phyloP scores from a whole-genome alignment of 2,329 filamentous ascomycete genomes.

The Eurotiales sp. region DNA sequence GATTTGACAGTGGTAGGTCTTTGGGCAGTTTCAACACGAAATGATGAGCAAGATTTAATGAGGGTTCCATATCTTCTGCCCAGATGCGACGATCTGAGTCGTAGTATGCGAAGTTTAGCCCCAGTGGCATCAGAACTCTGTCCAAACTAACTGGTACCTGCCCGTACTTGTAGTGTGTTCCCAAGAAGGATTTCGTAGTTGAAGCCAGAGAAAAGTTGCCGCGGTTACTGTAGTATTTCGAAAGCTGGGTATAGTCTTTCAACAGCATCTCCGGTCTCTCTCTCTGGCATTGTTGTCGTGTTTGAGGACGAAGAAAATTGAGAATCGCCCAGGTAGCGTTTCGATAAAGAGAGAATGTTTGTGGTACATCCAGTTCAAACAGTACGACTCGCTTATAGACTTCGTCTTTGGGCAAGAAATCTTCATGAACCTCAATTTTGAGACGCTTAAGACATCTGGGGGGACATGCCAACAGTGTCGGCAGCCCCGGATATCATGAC shows the following conservation, averaged over 20 bases:
- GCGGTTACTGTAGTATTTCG: not conserved
- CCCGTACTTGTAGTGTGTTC: slow-evolving; percentile 47
- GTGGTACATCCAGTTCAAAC: slow-evolving; percentile 51
- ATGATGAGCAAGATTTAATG: slow-evolving; percentile 49
- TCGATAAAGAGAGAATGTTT: slow-evolving; percentile 47
- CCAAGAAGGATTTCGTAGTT: slow-evolving; percentile 43
- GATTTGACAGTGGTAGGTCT: slow-evolving; percentile 32
- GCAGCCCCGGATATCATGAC: slow-evolving; percentile 37
- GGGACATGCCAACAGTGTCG: slow-evolving; percentile 42
- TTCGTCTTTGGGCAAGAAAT: slow-evolving; percentile 42
- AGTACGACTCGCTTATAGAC: slow-evolving; percentile 30
- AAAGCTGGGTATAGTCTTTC: not conserved
- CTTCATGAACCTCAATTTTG: slow-evolving; percentile 48
- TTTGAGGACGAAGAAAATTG: slow-evolving; percentile 26
- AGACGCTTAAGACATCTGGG: slow-evolving; percentile 36
- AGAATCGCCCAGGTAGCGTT: slow-evolving; percentile 52
- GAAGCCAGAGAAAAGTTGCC: slow-evolving; percentile 41
- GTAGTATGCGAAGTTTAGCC: not conserved
- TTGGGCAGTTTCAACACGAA: slow-evolving; percentile 38
- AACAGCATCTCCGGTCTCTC: not conserved
- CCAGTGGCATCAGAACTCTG: slow-evolving; percentile 9
- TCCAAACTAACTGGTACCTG: slow-evolving; percentile 40
- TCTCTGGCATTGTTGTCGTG: slow-evolving; percentile 17
- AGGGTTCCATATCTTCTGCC: slow-evolving; percentile 39
- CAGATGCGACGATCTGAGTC: not conserved